phyloP scores from a whole-genome alignment of 1,284 basidiomycete species.

The Tremellales sp. region DNA sequence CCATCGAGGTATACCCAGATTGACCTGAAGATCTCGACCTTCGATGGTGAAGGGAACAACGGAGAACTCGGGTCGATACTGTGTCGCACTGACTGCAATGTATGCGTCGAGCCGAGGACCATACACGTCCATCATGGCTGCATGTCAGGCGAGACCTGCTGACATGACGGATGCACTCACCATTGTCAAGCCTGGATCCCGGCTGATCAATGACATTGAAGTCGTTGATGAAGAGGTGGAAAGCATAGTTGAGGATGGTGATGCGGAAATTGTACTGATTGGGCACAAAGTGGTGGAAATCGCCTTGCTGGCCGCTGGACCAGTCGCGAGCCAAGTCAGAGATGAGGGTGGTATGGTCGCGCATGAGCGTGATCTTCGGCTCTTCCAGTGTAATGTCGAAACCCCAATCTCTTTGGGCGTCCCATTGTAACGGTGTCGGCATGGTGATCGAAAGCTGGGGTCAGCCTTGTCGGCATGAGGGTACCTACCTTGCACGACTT shows the following conservation, averaged over 20 bases:
- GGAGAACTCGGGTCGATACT: slow-evolving; percentile 68
- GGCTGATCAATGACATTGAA: slow-evolving; percentile 93
- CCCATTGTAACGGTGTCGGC: slow-evolving; percentile 52
- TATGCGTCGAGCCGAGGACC: slow-evolving; percentile 58
- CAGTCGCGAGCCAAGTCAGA: slow-evolving; percentile 85
- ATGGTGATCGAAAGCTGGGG: slow-evolving; percentile 46
- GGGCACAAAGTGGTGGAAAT: slow-evolving; percentile 77
- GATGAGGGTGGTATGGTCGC: slow-evolving; percentile 89
- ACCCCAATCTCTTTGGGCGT: slow-evolving; percentile 66
- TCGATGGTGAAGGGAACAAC: slow-evolving; percentile 64
- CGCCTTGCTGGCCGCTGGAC: slow-evolving; percentile 66
- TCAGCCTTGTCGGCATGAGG: neutral
- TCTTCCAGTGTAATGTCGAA: slow-evolving; percentile 66
- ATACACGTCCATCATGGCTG: slow-evolving; percentile 67
- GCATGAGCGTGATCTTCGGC: slow-evolving; percentile 69
- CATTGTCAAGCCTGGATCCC: slow-evolving; percentile 69
- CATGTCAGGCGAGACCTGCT: neutral
- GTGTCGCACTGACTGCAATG: slow-evolving; percentile 63
- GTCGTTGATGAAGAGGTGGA: slow-evolving; percentile 85
- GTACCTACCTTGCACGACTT: slow-evolving; percentile 58
- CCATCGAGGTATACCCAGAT: slow-evolving; percentile 75
- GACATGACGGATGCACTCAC: slow-evolving; percentile 48
- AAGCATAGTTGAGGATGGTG: slow-evolving; percentile 66
- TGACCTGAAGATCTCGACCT: slow-evolving; percentile 57
- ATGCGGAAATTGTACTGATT: slow-evolving; percentile 69